Conservation (phyloP, 2,329 filamentous ascomycete genomes). For the Diaporthe caulivora region DNA sequence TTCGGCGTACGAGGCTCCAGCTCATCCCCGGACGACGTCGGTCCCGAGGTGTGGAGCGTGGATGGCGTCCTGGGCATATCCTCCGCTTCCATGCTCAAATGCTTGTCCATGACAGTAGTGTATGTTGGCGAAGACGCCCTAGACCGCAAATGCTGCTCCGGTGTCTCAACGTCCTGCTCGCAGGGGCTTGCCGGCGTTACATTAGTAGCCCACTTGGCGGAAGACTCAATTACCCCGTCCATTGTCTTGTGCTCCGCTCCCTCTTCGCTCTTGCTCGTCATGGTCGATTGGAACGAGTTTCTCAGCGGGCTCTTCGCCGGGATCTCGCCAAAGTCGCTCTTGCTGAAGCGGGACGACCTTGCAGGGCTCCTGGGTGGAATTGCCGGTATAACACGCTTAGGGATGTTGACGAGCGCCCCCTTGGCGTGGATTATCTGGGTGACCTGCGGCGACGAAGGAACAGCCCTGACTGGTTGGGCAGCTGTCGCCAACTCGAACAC, state of each 20-base stretch:
- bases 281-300: conserved; percentile 57
- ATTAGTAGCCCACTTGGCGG: conserved; percentile 19
- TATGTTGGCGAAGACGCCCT: conserved; percentile 45
- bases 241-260: conserved; percentile 33
- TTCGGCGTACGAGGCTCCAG: conserved; percentile 46
- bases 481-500: conserved; percentile 76
- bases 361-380: conserved; percentile 83
- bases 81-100: conserved; percentile 38
- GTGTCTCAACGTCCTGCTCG: conserved; percentile 32
- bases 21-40: conserved; percentile 45
- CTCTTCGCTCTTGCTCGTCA: conserved; percentile 37
- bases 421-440: conserved; percentile 78
- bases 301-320: conserved; percentile 63
- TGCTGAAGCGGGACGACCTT: conserved; percentile 65
- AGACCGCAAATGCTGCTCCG: conserved; percentile 32
- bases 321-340: conserved; percentile 73
- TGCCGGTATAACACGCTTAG: conserved; percentile 82
- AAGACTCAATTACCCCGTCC: conserved; percentile 33
- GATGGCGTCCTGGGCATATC: conserved; percentile 40
- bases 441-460: conserved; percentile 72
- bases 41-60: conserved; percentile 40
- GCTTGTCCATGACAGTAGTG: conserved; percentile 44
- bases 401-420: conserved; percentile 86
- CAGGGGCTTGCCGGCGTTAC: conserved; percentile 37
- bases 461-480: conserved; percentile 68